Base-by-base conservation (phyloP, 106 monocot species). In the Dendrobium huoshanense region DNA sequence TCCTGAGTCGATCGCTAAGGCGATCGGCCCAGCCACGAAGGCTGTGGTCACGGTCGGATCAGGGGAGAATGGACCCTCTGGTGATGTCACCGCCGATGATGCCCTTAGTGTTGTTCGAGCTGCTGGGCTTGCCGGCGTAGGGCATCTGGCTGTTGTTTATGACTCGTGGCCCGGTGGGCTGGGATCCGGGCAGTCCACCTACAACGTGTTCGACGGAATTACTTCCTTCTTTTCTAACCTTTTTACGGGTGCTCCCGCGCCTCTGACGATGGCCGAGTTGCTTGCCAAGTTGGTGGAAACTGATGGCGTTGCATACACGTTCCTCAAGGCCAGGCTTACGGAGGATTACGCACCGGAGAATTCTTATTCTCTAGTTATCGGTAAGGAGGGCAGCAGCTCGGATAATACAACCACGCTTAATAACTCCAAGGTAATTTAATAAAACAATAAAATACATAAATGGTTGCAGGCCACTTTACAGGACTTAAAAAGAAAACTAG, bases 151-250 rank as follows among this genome's bases (percentile, higher is more conserved):
- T 4, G 81, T 98, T n/a, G 86, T 98, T 22, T 98, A 89, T 72
- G 88, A 94, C 42, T 80, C 82, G 37, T 27, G 9, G 20, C 0
- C 79, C 33, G 61, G 70, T 6, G 22, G 56, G 9, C 18, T 75
- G 16, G 27, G 13, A 5, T 72, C 54, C 9, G 83, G 45, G 9
- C 45, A 74, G 16, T 87, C 85, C 22, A 88, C 92, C 15, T 78
- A 83, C 84, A 94, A 98, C 79, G 97, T 98, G 80, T 80, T 98
- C 10, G 92, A 92, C n/a, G 97, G 94, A 22, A 77, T 98, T 80
- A 89, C 86, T 0, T 82, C 91, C 20, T 92, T 97, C 85, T 94
- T 98, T 83, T 73, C 80, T 75, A 97, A 92, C 86, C 55, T 92
- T 40, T 89, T 87, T 24, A 7, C 81, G 3, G 68, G 74, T n/a